Conservation (phyloP, 2,329 filamentous ascomycete species). For the Curvularia sp. region DNA sequence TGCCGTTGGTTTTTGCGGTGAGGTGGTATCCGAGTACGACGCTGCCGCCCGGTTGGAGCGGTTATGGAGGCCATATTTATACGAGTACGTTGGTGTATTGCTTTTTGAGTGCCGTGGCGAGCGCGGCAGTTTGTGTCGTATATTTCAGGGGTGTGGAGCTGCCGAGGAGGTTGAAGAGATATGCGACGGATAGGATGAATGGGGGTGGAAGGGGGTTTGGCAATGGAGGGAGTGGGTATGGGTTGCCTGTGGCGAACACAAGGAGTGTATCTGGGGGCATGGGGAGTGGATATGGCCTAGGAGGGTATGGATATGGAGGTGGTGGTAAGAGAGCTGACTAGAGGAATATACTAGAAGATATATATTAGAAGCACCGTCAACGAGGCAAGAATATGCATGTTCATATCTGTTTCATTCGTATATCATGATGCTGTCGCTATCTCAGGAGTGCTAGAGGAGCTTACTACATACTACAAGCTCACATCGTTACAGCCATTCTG, state of each 20-base stretch:
- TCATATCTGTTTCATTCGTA: conserved; percentile 11
- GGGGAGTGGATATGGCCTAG: conserved; percentile 49
- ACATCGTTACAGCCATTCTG: conserved; percentile 16
- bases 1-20: conserved; percentile 80
- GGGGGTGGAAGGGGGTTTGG: conserved; percentile 50
- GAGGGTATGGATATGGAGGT: conserved; percentile 54
- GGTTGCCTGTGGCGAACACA: conserved; percentile 40
- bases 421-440: conserved; percentile 12
- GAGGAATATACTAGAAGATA: not conserved
- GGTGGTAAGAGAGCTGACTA: conserved; percentile 54
- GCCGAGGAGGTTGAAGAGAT: conserved; percentile 60
- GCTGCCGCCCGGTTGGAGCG: conserved; percentile 65
- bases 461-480: conserved; percentile 12
- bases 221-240: conserved; percentile 38
- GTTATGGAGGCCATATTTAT: conserved; percentile 60
- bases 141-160: conserved; percentile 63
- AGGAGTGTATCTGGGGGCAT: conserved; percentile 47
- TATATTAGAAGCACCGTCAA: no score
- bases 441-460: conserved; percentile 7
- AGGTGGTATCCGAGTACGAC: conserved; percentile 83
- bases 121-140: conserved; percentile 59
- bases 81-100: conserved; percentile 59
- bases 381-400: not conserved
- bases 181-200: conserved; percentile 62
- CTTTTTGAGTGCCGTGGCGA: conserved; percentile 55